phyloP scores from a whole-genome alignment of 2,329 filamentous ascomycete genomes.

The Chaetomiaceae sp. region DNA sequence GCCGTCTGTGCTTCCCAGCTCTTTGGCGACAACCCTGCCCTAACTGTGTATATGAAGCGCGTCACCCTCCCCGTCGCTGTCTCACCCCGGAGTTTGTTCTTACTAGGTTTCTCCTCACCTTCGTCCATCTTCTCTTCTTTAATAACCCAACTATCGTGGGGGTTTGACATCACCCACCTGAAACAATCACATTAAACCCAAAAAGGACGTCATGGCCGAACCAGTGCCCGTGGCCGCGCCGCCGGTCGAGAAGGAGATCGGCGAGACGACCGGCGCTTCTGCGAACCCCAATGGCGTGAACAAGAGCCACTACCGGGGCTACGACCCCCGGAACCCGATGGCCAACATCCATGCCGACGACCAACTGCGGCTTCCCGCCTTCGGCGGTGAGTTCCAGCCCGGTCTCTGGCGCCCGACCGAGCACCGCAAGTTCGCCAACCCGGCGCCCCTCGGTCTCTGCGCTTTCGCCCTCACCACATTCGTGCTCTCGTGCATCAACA shows the following conservation, averaged over 20 bases:
- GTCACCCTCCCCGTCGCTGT: background rate
- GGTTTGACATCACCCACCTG: background rate
- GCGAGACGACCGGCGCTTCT: constrained; percentile 15
- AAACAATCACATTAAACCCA: background rate
- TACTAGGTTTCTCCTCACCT: background rate
- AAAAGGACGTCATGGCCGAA: constrained; percentile 17
- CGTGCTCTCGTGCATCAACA: constrained; percentile 69
- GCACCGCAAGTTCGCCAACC: constrained; percentile 72
- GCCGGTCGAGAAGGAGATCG: constrained; percentile 20
- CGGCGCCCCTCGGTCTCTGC: constrained; percentile 68
- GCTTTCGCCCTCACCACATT: constrained; percentile 83
- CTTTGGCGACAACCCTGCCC: background rate
- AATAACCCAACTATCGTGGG: background rate
- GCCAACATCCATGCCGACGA: constrained; percentile 32
- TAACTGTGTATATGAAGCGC: constrained; percentile 9
- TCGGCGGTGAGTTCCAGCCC: constrained; percentile 70
- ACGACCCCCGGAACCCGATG: constrained; percentile 37
- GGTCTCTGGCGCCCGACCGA: constrained; percentile 59
- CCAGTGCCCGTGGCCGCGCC: background rate
- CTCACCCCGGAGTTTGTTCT: background rate
- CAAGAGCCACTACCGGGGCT: constrained; percentile 27
- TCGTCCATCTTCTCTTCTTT: background rate
- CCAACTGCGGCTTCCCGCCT: constrained; percentile 48
- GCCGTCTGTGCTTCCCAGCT: constrained; percentile 2
- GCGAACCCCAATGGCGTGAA: constrained; percentile 18